Base-by-base conservation (phyloP, 139 green algal species). In the Chlamydomonas asymmetrica region DNA sequence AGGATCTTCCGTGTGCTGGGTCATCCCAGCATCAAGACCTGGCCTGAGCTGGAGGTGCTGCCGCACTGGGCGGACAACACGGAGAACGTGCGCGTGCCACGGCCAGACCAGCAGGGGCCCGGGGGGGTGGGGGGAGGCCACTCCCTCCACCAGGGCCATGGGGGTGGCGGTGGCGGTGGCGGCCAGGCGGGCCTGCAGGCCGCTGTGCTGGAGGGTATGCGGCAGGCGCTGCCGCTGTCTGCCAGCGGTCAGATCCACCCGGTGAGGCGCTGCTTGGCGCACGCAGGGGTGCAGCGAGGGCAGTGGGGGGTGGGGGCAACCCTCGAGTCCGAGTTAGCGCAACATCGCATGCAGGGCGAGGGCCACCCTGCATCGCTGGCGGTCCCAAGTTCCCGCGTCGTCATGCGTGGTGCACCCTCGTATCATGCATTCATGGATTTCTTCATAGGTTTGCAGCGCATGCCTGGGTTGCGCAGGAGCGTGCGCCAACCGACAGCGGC, bases 31-130 rank as follows among this genome's bases (percentile, higher is more conserved):
- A 65, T 83, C 16, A 69, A 61, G 18, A 34, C 69, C 4, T 92
- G 89, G 89, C 83, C 85, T 0, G 43, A 80, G 29, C 69, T 92
- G 56, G 80, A 87, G 67, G 41, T 78, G 41, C 79, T 91, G 65
- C 78, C 68, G 1, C 87, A 93, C 78, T 93, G 89, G 88, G 38
- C 78, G 16, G 74, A 89, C 41, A 86, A 91, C 75, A 90, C 81
- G 2, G 83, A 82, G 52, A 73, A 83, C 49, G 79, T 86, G 56
- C 64, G 82, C 8, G 49, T 76, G 63, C 70, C 49, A 39, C 65
- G 66, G 34, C 79, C 76, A 10, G 81, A 87, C 39, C 39, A 16
- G 23, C 39, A 23, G 37, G 6, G 52, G 38, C 32, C 7, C 63
- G 5, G 34, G 13, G 5, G 63, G 20, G 13, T 56, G 64, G 38